Conservation (phyloP, 148 eudicot species). For the Heliosperma pusillum region DNA sequence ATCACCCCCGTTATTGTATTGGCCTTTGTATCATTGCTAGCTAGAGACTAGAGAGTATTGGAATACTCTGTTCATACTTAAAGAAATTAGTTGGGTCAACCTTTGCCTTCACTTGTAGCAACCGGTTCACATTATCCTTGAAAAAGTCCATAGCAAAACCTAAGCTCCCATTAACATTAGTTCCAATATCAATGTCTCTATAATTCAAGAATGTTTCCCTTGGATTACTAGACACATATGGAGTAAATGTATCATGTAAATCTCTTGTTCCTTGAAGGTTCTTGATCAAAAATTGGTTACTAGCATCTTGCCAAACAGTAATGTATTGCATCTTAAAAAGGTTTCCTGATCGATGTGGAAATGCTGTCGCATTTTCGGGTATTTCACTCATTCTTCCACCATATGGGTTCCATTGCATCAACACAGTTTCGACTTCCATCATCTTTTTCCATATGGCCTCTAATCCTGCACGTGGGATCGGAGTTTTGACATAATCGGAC, state of each 20-base stretch:
- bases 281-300: not conserved
- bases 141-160: slow-evolving; percentile 34
- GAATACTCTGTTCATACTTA: slow-evolving; percentile 34
- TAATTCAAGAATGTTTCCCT: slow-evolving; percentile 38
- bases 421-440: slow-evolving; percentile 17
- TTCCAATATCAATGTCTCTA: slow-evolving; percentile 37
- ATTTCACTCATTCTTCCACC: slow-evolving; percentile 41
- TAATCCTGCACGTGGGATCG: slow-evolving; percentile 27
- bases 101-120: slow-evolving; percentile 32
- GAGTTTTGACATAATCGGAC: slow-evolving; percentile 30
- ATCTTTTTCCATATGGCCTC: slow-evolving; percentile 33
- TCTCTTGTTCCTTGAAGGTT: slow-evolving; percentile 22
- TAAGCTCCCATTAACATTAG: slow-evolving; percentile 16
- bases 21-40: too few relatives aligned
- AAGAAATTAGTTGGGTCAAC: slow-evolving; percentile 38
- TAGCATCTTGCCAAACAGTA: slow-evolving; percentile 25
- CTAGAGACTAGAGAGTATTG: not conserved
- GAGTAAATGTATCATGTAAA: slow-evolving; percentile 27
- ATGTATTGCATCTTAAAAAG: slow-evolving; percentile 31
- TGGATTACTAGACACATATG: slow-evolving; percentile 31
- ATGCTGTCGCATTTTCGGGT: slow-evolving; percentile 25
- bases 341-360: slow-evolving; percentile 40
- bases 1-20: too few relatives aligned
- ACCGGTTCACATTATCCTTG: slow-evolving; percentile 31
- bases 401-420: slow-evolving; percentile 33